Conservation (phyloP, 768 basidiomycete species). For the Panus rudis region DNA sequence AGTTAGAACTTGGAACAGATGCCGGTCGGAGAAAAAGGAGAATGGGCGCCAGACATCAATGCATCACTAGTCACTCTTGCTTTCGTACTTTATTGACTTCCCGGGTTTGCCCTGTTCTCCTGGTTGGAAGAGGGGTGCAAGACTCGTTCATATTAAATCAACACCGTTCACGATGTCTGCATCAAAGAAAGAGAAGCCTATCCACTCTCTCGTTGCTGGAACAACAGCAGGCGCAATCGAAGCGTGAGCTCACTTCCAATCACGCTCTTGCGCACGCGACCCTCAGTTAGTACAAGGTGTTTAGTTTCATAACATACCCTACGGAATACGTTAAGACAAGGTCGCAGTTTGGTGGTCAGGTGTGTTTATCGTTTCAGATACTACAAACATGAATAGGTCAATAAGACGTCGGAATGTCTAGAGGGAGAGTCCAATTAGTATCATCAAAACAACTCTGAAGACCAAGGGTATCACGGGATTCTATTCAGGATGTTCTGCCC, state of each 20-base stretch:
- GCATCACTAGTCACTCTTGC: no score
- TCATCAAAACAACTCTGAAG: conserved; percentile 66
- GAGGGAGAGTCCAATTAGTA: conserved; percentile 66
- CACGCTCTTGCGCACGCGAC: background rate
- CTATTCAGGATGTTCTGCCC: conserved; percentile 89
- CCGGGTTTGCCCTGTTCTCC: no score
- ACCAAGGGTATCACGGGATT: conserved; percentile 75
- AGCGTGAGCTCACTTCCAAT: conserved; percentile 53
- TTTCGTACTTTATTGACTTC: no score
- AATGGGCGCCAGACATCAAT: no score
- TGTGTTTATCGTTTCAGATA: conserved; percentile 17
- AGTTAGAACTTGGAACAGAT: background rate
- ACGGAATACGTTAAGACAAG: conserved; percentile 93
- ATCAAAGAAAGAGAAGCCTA: conserved; percentile 68
- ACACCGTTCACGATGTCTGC: no score
- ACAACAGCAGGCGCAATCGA: conserved; percentile 90
- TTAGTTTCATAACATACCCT: conserved; percentile 79
- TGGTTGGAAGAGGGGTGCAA: no score
- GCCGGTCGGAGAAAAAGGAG: no score
- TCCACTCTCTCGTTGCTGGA: conserved; percentile 86
- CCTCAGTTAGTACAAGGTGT: no score
- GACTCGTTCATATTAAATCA: no score
- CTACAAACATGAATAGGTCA: background rate
- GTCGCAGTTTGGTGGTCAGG: conserved; percentile 84
- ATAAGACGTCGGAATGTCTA: conserved; percentile 15